Base-by-base conservation (phyloP, 1,284 basidiomycete genomes). In the Mrakiaceae sp. region DNA sequence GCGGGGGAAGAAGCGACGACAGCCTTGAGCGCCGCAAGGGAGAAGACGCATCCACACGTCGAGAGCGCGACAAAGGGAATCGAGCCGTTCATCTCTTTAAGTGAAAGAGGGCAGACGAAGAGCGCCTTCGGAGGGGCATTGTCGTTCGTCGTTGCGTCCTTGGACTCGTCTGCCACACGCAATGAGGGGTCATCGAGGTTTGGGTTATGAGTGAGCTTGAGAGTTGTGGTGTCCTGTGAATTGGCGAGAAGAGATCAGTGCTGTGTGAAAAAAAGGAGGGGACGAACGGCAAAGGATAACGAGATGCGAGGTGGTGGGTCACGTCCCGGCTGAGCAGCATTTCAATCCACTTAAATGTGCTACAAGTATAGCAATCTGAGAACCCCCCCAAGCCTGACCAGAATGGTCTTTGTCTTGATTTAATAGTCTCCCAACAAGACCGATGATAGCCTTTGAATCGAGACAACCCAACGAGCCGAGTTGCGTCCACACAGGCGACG, bases 11-110 rank as follows among this genome's bases (percentile, higher is more conserved):
- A 51, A 42, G 58, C 49, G 16, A 52, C 64, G 58, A 90, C 78
- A 0, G 84, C 83, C 67, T 83, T 84, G 53, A 92, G 78, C 4
- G 85, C 88, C 0, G 84, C 84, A 64, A 86, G 84, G 4, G 87
- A 86, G 75, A 92, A 86, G 47, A 89, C 90, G 72, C 90, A 93
- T n/a, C 91, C 91, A 71, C 92, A 96, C 0, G 85, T 77, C n/a
- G 80, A 79, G 68, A 95, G 77, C 73, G 91, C 94, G 64, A 91
- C 84, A 74, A 96, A 96, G 0, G 90, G 88, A 62, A 88, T 82
- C 0, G 78, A 74, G n/a, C 92, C 92, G 68, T 89, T 90, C 90
- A 96, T 95, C 77, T 95, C 93, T 73, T 90, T 90, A 69, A 91
- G 78, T 3, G 86, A 90, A 58, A 96, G 80, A 0, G 93, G 90